phyloP scores from a whole-genome alignment of 371 early-diverging fungal species.

The Mortierella sp. region DNA sequence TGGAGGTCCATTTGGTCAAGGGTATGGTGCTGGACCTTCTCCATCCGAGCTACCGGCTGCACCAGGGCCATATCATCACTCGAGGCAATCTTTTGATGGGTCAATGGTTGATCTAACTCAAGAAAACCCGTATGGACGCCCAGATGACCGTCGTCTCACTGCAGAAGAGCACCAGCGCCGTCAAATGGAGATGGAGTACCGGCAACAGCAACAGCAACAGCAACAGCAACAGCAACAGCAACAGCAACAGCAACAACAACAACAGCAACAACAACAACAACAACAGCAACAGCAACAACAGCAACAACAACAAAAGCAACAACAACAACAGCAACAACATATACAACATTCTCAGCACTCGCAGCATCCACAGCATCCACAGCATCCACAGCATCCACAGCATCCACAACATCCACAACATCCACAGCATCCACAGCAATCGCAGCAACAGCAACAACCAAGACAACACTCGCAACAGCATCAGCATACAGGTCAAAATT shows the following conservation, averaged over 20 bases:
- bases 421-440: conserved; percentile 1
- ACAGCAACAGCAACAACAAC: conserved; percentile 16
- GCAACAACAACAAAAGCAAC: neutral
- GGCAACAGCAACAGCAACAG: conserved; percentile 11
- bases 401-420: too few relatives aligned
- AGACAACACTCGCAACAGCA: too few relatives aligned
- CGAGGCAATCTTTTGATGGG: conserved; percentile 18
- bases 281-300: conserved; percentile 9
- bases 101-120: neutral
- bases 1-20: neutral
- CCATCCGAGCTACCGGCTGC: neutral
- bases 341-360: too few relatives aligned
- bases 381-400: neutral
- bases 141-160: neutral
- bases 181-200: conserved; percentile 2
- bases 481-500: too few relatives aligned
- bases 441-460: neutral
- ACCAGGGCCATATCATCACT: conserved; percentile 15
- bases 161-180: conserved; percentile 12
- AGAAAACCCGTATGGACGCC: too few relatives aligned
- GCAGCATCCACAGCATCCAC: neutral
- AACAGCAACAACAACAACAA: conserved; percentile 1
- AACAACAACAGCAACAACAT: conserved; percentile 2
- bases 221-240: conserved; percentile 19
- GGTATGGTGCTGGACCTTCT: conserved; percentile 8